Conservation (phyloP, 2,329 filamentous ascomycete species). For the Septoria linicola region DNA sequence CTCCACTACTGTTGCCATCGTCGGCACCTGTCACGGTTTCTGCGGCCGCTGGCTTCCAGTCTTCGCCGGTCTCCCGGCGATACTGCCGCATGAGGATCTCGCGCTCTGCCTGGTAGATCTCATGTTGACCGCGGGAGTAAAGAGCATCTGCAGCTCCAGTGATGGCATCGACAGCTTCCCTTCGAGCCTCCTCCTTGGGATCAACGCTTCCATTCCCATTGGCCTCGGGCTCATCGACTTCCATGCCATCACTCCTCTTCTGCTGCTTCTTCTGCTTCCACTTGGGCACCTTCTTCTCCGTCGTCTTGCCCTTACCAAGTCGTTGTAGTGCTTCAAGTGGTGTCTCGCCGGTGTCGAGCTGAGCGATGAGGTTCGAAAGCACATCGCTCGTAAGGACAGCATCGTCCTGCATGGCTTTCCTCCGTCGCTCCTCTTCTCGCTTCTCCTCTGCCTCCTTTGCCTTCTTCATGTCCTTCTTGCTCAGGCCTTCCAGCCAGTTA, state of each 20-base stretch:
- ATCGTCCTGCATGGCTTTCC: conserved; percentile 72
- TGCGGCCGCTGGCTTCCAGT: conserved; percentile 61
- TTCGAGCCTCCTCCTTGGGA: conserved; percentile 67
- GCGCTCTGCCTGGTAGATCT: conserved; percentile 89
- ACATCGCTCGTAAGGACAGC: conserved; percentile 70
- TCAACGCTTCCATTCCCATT: conserved; percentile 51
- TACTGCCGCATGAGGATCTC: conserved; percentile 83
- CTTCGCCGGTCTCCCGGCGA: conserved; percentile 78
- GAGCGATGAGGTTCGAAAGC: conserved; percentile 68
- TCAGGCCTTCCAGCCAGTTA: conserved; percentile 85
- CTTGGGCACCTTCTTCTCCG: conserved; percentile 54
- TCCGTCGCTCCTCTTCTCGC: conserved; percentile 72
- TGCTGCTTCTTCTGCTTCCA: conserved; percentile 59
- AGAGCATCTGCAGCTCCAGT: conserved; percentile 88
- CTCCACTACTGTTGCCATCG: background rate
- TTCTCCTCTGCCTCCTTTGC: conserved; percentile 85
- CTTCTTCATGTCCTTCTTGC: conserved; percentile 87
- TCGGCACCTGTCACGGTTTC: conserved; percentile 13
- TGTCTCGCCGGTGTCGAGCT: conserved; percentile 78
- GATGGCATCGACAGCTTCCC: conserved; percentile 73
- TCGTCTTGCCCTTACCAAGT: conserved; percentile 60
- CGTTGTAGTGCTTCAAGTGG: conserved; percentile 82
- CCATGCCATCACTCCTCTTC: conserved; percentile 60
- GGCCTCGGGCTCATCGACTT: conserved; percentile 56
- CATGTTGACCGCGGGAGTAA: conserved; percentile 74